Base-by-base conservation (phyloP, 1,139 yeast genomes). In the Yarrowia galli region DNA sequence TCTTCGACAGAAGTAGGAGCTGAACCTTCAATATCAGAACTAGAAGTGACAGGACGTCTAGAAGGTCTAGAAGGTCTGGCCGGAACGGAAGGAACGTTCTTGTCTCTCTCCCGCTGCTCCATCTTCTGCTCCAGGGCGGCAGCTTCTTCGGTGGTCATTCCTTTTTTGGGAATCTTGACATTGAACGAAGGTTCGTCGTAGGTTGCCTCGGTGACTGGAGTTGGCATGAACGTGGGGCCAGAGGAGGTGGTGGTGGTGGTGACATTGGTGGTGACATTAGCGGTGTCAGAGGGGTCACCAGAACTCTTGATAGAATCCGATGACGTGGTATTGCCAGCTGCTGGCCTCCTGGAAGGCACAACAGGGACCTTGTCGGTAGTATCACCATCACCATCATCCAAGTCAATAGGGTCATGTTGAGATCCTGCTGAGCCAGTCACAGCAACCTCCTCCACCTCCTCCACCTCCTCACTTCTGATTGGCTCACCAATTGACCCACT, bases 121-220 rank as follows among this genome's bases (percentile, higher is more conserved):
- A 25, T 48, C 46, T 54, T 46, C 3, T 25, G 20, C 12, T 54
- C 61, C n/a, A 40, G n/a, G 10, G 35, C 48, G 1, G 45, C 61
- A 18, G 61, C 61, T 15, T 54, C 48, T 15, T 23, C 48, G 1
- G 61, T 54, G 7, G 61, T 54, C 61, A 54, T 54, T 5, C 61
- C 61, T 25, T 54, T 10, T 36, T 25, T 23, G 16, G 61, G 46
- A 5, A n/a, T 40, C 42, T 54, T 54, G 36, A 12, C 32, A n/a
- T 40, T 20, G 25, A 54, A 54, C 2, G 61, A 54, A 1, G 61
- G 61, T n/a, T 54, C 48, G 16, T 54, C 46, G 12, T 6, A 40
- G 13, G 61, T 54, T 1, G 61, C 61, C 16, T 54, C 61, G 2
- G 61, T 40, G 8, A 54, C 61, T 1, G 61, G 61, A n/a, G 61